These are phyloP conservation scores for Lasiodiplodia citricola DNA, from an alignment of 2,329 filamentous ascomycete species.

Conservation along the genomic window DNA sequence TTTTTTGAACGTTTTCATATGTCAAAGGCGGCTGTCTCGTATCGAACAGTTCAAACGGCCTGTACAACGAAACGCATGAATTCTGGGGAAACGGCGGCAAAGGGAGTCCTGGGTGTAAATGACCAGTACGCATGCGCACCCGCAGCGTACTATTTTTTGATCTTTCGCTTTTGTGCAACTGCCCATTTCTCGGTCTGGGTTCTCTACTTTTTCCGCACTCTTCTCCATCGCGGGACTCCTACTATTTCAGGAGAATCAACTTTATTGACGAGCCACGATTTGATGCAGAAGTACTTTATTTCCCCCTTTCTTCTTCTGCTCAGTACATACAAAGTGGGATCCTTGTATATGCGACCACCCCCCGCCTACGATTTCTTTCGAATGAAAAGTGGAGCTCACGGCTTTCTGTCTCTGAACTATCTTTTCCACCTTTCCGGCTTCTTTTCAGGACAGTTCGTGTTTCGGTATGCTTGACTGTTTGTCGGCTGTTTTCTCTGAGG, in stretches of 20 bases:
- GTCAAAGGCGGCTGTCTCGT: conserved; percentile 20
- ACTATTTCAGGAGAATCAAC: neutral
- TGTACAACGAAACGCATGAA: conserved; percentile 1
- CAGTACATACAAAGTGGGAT: neutral
- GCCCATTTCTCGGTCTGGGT: neutral
- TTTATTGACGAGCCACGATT: neutral
- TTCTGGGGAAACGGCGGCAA: neutral
- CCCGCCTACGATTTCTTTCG: neutral
- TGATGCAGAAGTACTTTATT: neutral
- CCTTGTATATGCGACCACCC: neutral
- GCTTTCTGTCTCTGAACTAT: neutral
- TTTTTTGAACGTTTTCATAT: neutral
- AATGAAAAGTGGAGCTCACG: neutral
- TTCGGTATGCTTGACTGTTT: neutral
- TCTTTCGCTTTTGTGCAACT: neutral
- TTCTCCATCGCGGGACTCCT: neutral
- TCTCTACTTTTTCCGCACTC: neutral
- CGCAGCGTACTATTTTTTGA: neutral
- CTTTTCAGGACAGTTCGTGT: neutral
- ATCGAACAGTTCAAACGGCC: conserved; percentile 4
- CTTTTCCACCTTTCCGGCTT: neutral
- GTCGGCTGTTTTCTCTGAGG: neutral
- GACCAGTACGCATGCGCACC: neutral
- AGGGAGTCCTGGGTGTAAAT: neutral
- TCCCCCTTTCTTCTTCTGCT: neutral